These are phyloP conservation scores for Rhynchospora breviuscula DNA, from an alignment of 176 grass and related monocot species.

Conservation along the genomic window DNA sequence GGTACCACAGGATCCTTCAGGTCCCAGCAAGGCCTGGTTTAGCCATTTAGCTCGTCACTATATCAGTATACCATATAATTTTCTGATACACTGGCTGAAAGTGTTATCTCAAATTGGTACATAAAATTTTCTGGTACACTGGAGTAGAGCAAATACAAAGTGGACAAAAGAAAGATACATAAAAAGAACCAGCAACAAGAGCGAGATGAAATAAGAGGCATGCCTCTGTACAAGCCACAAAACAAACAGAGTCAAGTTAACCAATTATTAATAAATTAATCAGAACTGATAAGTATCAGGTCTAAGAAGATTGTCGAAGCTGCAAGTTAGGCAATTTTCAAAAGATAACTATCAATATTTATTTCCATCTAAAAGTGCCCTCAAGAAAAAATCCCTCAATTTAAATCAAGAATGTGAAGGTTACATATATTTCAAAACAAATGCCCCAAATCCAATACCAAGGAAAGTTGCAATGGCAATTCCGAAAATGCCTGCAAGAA, in stretches of 20 bases:
- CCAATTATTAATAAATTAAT: background rate
- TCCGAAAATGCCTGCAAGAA: constrained; percentile 66
- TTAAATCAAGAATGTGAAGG: background rate
- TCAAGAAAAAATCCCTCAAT: constrained; percentile 3
- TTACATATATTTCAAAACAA: constrained; percentile 52
- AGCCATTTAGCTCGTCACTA: background rate
- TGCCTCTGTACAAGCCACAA: background rate
- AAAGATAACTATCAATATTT: background rate
- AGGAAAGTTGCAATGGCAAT: constrained; percentile 72
- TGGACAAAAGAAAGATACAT: background rate
- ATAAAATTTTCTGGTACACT: background rate
- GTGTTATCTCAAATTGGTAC: background rate
- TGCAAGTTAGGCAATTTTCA: background rate
- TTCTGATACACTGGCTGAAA: background rate
- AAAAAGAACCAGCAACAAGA: background rate
- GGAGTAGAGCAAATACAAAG: background rate
- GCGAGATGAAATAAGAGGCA: too few relatives aligned
- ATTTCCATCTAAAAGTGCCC: background rate
- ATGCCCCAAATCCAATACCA: constrained; percentile 45
- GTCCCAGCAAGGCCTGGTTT: background rate
- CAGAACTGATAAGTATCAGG: background rate
- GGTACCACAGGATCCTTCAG: background rate
- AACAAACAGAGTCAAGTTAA: background rate
- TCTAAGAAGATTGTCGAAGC: background rate
- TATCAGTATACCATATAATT: background rate